Base-by-base conservation (phyloP, 345 rosid genomes). In the Populus alba region DNA sequence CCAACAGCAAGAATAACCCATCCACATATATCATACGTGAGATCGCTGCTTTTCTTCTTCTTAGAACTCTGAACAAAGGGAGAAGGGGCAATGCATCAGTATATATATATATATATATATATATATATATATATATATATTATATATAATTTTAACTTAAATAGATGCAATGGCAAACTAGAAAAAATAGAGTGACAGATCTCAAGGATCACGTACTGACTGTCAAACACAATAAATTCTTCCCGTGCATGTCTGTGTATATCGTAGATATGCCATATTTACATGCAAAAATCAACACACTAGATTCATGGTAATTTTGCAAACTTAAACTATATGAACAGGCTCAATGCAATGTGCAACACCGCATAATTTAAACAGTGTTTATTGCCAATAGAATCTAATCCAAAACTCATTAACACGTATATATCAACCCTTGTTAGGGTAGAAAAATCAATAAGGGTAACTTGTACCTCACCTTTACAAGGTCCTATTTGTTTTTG, bases 1-100 rank as follows among this genome's bases (percentile, higher is more conserved):
- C 99, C 98, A 16, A 91, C 89, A 23, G 92, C 98, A 33, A 95
- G 91, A 83, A 93, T 90, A 57, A 93, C 85, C 98, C 97, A 92
- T 53, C 98, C 97, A 61, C 86, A 83, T 76, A 91, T 82, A 82
- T 95, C 97, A 37, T 95, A 95, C 81, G 81, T 92, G 69, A 87
- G 73, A 85, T 93, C 94, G 72, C 84, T 89, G 83, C 80, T 86
- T 77, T 87, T 87, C 85, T 89, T 90, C 77, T 91, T 91, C 92
- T 90, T 92, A 63, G 87, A 65, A 22, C 47, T 79, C 95, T 91
- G 75, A 3, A 43, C 47, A 47, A 18, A 13, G 41, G 31, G 23
- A 20, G 45, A 11, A 7, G 7, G n/a, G 13, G 45, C n/a, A 22
- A 45, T 9, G 35, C 15, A 41, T 29, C 16, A 1, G 11, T 55